Evolutionary conservation across 164 flowering plant genomes (phyloP).

Genomic region (Pachysandra terminalis): DNA sequence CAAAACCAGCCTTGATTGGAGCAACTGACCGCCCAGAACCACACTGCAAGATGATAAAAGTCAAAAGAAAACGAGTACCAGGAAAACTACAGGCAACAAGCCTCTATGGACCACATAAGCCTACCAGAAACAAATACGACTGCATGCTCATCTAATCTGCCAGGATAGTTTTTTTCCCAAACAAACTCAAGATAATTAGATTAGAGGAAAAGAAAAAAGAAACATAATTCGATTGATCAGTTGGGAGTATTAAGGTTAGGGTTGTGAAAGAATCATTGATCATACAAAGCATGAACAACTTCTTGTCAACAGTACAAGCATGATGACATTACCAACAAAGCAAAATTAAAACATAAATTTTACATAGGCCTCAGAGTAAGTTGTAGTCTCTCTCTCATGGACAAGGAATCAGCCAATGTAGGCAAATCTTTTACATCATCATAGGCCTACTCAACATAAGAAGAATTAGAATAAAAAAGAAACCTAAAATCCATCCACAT

Average conservation of each 20-base stretch:
- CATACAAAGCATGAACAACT: too few species aligned
- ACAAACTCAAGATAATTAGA: too few species aligned
- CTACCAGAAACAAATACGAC: too few species aligned
- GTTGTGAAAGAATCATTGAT: too few species aligned
- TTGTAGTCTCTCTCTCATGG: not conserved
- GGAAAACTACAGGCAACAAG: not conserved
- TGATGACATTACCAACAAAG: too few species aligned
- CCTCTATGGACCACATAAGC: not conserved
- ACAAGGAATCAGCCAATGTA: constrained; percentile 10
- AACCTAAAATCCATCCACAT: not conserved
- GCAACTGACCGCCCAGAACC: constrained; percentile 82
- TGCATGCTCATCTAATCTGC: too few species aligned
- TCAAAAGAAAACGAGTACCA: not conserved
- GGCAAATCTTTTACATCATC: constrained; percentile 6
- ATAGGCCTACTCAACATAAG: not conserved
- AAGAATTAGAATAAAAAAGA: not conserved
- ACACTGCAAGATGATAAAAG: constrained; percentile 43
- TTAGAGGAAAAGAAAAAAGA: too few species aligned
- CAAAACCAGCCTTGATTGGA: constrained; percentile 82
- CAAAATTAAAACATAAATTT: too few species aligned
- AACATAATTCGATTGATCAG: too few species aligned
- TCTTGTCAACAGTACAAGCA: too few species aligned
- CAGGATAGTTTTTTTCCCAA: too few species aligned
- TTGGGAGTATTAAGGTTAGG: too few species aligned
- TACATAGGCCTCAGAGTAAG: constrained; percentile 1